Evolutionary conservation across 2,329 filamentous ascomycete genomes (phyloP).

Genomic region (Phialophora tarda): DNA sequence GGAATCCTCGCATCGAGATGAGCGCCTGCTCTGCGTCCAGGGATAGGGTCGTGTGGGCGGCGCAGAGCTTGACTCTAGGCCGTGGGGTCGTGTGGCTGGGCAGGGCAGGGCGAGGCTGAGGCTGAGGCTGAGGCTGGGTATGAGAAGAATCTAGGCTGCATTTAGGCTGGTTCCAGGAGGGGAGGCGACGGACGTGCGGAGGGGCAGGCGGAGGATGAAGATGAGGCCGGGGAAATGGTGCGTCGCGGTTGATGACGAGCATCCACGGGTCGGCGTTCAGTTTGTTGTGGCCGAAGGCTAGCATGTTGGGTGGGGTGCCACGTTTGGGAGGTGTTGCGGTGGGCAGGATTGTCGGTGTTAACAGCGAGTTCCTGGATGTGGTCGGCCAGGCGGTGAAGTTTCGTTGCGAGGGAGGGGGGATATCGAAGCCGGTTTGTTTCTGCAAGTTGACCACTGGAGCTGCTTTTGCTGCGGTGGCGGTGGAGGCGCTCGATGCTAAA

Average conservation of each 20-base stretch:
- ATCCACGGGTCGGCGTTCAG: conserved; percentile 15
- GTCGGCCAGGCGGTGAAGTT: conserved; percentile 5
- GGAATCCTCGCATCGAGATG: conserved; percentile 30
- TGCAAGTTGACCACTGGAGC: background rate
- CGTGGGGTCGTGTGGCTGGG: background rate
- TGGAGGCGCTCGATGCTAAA: background rate
- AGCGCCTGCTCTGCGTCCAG: conserved; percentile 34
- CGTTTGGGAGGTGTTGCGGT: background rate
- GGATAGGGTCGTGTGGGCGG: conserved; percentile 33
- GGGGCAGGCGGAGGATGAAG: background rate
- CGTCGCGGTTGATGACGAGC: conserved; percentile 13
- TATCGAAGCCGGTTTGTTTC: conserved; percentile 18
- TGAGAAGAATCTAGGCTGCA: background rate
- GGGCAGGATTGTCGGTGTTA: background rate
- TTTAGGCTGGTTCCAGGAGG: background rate
- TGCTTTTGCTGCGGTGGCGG: background rate
- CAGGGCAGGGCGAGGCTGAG: background rate
- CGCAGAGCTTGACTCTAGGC: conserved; percentile 30
- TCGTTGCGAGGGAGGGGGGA: conserved; percentile 1
- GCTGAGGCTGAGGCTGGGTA: background rate
- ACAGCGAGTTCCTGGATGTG: background rate
- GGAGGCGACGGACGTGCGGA: background rate
- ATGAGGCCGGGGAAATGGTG: background rate
- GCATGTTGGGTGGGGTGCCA: background rate
- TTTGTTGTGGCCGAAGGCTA: background rate